These are phyloP conservation scores for Boletus pseudopeckii DNA, from an alignment of 768 basidiomycete genomes.

Conservation along the genomic window DNA sequence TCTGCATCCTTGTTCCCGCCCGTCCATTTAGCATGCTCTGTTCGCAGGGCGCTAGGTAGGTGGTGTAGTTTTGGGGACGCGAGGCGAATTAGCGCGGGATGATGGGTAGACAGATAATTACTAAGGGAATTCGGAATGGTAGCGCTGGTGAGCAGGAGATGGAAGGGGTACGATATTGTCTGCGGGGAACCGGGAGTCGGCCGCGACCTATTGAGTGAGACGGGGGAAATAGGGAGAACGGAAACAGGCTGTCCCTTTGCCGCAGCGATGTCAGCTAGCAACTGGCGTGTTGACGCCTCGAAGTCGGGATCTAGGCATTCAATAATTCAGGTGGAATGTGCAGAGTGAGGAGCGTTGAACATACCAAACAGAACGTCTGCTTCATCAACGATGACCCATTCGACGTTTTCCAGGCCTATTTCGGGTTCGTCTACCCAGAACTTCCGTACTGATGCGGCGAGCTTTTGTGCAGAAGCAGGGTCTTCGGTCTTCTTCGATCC, in stretches of 20 bases:
- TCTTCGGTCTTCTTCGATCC: slow-evolving; percentile 32
- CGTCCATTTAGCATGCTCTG: slow-evolving; percentile 72
- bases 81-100: slow-evolving; percentile 66
- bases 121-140: slow-evolving; percentile 81
- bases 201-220: slow-evolving; percentile 12
- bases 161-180: slow-evolving; percentile 61
- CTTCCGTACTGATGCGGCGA: slow-evolving; percentile 22
- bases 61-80: slow-evolving; percentile 79
- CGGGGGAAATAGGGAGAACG: slow-evolving; percentile 15
- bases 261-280: slow-evolving; percentile 67
- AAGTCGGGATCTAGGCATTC: slow-evolving; percentile 70
- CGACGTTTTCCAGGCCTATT: slow-evolving; percentile 64
- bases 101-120: slow-evolving; percentile 56
- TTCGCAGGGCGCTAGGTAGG: slow-evolving; percentile 65
- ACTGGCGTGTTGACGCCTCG: slow-evolving; percentile 61
- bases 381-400: slow-evolving; percentile 91
- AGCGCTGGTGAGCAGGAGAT: slow-evolving; percentile 78
- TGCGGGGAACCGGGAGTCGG: slow-evolving; percentile 10
- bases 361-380: slow-evolving; percentile 86
- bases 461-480: slow-evolving; percentile 8
- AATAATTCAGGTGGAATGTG: not conserved
- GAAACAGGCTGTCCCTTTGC: slow-evolving; percentile 43
- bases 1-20: slow-evolving; percentile 81
- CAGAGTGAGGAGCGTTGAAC: slow-evolving; percentile 14
- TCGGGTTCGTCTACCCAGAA: slow-evolving; percentile 49